A percentile compares a stretch with the other conserved stretches of the same genome.
Conservation (phyloP, 106 monocot genomes). For the Ottelia alismoides region DNA sequence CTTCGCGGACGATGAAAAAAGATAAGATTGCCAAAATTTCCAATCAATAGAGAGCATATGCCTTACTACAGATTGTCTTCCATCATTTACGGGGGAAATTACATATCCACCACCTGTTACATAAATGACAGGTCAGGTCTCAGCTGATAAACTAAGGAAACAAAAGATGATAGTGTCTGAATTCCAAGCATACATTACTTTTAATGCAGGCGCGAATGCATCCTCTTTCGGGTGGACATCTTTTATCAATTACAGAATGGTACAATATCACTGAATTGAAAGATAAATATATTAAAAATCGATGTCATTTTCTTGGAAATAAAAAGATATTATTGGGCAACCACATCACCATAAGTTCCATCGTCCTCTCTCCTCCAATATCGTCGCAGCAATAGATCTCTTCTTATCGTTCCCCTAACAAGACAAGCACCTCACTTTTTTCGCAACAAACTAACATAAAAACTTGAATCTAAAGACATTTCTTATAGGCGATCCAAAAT, state of each 20-base stretch:
- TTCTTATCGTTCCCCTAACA: slow-evolving; percentile 82
- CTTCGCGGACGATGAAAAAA: slow-evolving; percentile 70
- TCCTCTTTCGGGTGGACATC: slow-evolving; percentile 53
- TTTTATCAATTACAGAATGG: slow-evolving; percentile 76
- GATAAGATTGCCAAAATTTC: slow-evolving; percentile 87
- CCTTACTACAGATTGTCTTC: slow-evolving; percentile 85
- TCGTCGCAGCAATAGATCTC: slow-evolving; percentile 76
- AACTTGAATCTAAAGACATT: no score
- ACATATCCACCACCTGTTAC: slow-evolving; percentile 92
- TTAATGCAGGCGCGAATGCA: slow-evolving; percentile 88
- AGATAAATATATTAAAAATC: not conserved
- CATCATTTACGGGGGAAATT: slow-evolving; percentile 84
- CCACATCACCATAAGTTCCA: slow-evolving; percentile 99
- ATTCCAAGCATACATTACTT: slow-evolving; percentile 92
- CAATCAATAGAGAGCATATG: slow-evolving; percentile 99
- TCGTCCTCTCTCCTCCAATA: slow-evolving; percentile 98
- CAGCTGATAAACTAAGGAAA: not conserved
- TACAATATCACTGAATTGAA: slow-evolving; percentile 68
- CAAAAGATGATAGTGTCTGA: not conserved
- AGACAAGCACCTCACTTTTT: not conserved
- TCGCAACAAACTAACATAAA: not conserved
- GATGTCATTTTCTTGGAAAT: not conserved
- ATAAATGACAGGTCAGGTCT: not conserved
- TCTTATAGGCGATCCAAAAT: slow-evolving; percentile 6
- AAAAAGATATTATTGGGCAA: not conserved